phyloP scores from a whole-genome alignment of 129 eudicot species.

The Oenanthe sinensis region DNA sequence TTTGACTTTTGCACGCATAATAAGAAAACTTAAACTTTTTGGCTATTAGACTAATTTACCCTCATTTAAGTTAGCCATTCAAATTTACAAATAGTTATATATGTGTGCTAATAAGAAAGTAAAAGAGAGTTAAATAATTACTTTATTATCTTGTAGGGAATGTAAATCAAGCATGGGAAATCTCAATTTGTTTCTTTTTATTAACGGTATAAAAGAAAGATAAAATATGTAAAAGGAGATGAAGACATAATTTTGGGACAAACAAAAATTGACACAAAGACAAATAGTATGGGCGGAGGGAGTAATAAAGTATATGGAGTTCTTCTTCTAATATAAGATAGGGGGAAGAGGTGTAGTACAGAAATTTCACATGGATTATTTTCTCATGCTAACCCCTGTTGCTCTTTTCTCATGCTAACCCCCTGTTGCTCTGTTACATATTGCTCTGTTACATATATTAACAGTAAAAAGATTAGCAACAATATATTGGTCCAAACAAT shows the following conservation, averaged over 20 bases:
- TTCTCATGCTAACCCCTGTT: too few species aligned
- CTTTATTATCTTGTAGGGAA: too few species aligned
- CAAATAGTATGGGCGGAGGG: neutral
- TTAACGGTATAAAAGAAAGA: too few species aligned
- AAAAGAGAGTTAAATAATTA: too few species aligned
- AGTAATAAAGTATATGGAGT: neutral
- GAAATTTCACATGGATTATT: neutral
- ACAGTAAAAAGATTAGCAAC: too few species aligned
- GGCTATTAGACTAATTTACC: neutral
- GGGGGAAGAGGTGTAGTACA: neutral
- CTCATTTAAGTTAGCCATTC: neutral
- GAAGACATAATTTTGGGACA: neutral
- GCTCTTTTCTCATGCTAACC: too few species aligned
- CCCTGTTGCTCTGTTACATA: too few species aligned
- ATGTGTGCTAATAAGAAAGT: neutral
- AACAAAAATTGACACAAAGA: neutral
- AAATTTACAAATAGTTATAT: neutral
- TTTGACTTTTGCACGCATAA: neutral
- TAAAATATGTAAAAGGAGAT: too few species aligned
- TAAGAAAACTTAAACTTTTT: neutral
- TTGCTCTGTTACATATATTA: too few species aligned
- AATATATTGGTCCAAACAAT: too few species aligned
- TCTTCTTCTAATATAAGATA: neutral
- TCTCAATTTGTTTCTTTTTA: neutral
- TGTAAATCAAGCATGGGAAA: neutral